Percentiles rank a stretch among this genome's conserved stretches.
phyloP scores from a whole-genome alignment of 129 eudicot species.

The Flaveria robusta region DNA sequence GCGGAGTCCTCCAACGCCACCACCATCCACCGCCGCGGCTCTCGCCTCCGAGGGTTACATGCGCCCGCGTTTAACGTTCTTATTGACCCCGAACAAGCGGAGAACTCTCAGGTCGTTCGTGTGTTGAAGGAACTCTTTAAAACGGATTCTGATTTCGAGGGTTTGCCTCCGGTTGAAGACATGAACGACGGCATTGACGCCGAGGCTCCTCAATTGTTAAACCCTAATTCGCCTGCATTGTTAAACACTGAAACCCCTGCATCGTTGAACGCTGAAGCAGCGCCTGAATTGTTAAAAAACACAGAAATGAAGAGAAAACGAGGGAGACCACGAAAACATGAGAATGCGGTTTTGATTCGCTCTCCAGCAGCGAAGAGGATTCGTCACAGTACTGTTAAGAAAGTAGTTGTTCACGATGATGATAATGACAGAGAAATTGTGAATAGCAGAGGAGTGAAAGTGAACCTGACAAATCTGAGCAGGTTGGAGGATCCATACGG shows the following conservation, averaged over 20 bases:
- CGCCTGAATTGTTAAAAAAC: neutral
- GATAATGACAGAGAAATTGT: conserved; percentile 52
- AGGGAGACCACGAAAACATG: conserved; percentile 56
- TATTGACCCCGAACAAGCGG: conserved; percentile 49
- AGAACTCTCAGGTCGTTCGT: conserved; percentile 52
- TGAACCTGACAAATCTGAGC: conserved; percentile 51
- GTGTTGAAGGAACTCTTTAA: conserved; percentile 55
- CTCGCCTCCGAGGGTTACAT: conserved; percentile 45
- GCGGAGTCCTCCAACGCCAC: conserved; percentile 35
- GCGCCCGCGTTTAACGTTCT: conserved; percentile 6
- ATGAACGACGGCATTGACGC: conserved; percentile 15
- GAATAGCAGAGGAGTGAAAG: conserved; percentile 56
- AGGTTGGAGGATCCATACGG: conserved; percentile 64
- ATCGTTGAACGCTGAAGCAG: neutral
- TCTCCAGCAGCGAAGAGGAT: neutral
- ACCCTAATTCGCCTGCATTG: conserved; percentile 1
- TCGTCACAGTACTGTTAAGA: conserved; percentile 24
- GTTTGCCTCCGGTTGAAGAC: conserved; percentile 35
- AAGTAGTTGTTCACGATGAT: conserved; percentile 36
- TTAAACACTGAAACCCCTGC: conserved; percentile 6
- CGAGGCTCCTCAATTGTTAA: conserved; percentile 2
- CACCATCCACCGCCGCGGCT: conserved; percentile 37
- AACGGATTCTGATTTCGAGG: conserved; percentile 26
- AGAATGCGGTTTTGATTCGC: conserved; percentile 8
- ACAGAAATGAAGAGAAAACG: conserved; percentile 44